Conservation (phyloP, 2,329 filamentous ascomycete species). For the Cadophora sp. region DNA sequence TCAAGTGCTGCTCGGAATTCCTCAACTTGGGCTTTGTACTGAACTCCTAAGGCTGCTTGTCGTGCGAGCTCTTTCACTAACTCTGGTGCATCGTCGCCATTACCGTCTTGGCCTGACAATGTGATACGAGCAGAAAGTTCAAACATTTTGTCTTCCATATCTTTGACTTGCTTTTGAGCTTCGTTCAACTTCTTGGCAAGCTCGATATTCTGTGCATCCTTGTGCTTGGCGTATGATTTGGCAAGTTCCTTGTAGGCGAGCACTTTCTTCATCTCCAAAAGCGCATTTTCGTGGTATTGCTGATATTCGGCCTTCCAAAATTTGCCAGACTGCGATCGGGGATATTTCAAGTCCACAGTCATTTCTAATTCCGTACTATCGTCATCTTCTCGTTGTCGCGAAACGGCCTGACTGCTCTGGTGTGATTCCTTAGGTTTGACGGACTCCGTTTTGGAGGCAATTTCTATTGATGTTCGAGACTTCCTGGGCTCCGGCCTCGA, state of each 20-base stretch:
- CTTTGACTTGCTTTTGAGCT: slow-evolving; percentile 68
- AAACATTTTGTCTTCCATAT: slow-evolving; percentile 68
- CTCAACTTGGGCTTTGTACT: slow-evolving; percentile 65
- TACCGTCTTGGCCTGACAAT: slow-evolving; percentile 46
- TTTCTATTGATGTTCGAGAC: neutral
- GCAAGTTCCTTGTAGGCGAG: slow-evolving; percentile 81
- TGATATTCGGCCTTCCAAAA: slow-evolving; percentile 85
- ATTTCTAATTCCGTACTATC: slow-evolving; percentile 61
- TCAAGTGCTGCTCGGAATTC: slow-evolving; percentile 61
- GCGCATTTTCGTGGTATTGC: slow-evolving; percentile 74
- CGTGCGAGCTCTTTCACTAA: slow-evolving; percentile 60
- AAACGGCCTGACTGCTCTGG: slow-evolving; percentile 28
- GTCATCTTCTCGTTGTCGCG: slow-evolving; percentile 36
- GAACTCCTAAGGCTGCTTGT: slow-evolving; percentile 62
- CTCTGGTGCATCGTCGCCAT: slow-evolving; percentile 53
- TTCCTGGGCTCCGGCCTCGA: slow-evolving; percentile 16
- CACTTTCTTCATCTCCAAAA: slow-evolving; percentile 77
- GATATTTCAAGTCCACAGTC: slow-evolving; percentile 75
- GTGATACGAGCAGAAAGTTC: slow-evolving; percentile 65
- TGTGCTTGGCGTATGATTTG: slow-evolving; percentile 79
- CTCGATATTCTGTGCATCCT: slow-evolving; percentile 74
- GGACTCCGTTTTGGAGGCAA: neutral
- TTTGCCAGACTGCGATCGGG: slow-evolving; percentile 75
- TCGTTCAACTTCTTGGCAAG: slow-evolving; percentile 70
- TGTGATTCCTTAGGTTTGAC: slow-evolving; percentile 18